Evolutionary conservation across 345 rosid genomes (phyloP).

Genomic region (Eucalyptus sp.): DNA sequence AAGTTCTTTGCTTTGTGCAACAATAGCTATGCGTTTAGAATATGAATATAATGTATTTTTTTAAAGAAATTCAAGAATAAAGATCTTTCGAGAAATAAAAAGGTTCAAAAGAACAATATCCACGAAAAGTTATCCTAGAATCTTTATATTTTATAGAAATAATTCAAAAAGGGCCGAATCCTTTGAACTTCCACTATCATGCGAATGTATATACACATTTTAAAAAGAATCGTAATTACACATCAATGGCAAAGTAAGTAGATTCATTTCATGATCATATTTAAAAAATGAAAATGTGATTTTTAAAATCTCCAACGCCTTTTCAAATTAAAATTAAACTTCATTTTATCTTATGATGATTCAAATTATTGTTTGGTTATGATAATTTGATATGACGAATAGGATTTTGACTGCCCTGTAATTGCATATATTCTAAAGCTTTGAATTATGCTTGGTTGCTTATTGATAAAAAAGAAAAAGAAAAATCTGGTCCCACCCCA

Average conservation of each 20-base stretch:
- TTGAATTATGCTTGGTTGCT: neutral
- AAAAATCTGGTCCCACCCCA: neutral
- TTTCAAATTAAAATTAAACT: neutral
- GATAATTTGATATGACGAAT: too few species aligned
- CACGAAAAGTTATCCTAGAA: rapidly evolving
- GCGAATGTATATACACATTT: neutral
- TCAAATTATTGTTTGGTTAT: neutral
- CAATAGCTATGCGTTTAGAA: neutral
- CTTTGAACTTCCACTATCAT: neutral
- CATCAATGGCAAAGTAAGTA: too few species aligned
- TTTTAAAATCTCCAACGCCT: neutral
- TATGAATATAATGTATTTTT: neutral
- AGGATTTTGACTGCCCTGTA: neutral
- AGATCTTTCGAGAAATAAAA: neutral
- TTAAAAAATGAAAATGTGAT: too few species aligned
- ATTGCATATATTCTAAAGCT: neutral
- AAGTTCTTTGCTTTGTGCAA: neutral
- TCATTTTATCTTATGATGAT: neutral
- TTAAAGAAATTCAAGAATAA: neutral
- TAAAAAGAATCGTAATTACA: neutral
- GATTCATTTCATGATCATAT: too few species aligned
- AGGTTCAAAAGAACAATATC: neutral
- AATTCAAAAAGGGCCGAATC: neutral
- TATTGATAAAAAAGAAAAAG: neutral
- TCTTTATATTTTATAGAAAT: neutral